Conservation (phyloP, 306 rosid species). For the Vigna mungo region DNA sequence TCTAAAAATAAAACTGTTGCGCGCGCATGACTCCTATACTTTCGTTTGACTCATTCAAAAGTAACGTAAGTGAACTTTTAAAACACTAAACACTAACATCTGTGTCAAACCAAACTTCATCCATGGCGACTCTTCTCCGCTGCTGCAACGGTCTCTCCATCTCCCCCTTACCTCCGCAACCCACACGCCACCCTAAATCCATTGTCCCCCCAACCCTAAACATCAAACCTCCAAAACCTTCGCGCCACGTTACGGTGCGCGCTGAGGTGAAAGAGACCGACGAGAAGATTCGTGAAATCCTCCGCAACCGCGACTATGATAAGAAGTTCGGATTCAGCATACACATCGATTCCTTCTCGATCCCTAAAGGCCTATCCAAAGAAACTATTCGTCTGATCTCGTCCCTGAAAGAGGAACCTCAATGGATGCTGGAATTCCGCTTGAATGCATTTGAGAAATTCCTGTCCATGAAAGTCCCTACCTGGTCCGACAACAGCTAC, state of each 20-base stretch:
- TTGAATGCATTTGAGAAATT: not conserved
- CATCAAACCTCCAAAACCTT: not conserved
- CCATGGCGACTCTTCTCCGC: not conserved
- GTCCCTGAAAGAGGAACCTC: not conserved
- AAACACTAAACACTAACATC: no score
- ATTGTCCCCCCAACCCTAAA: not conserved
- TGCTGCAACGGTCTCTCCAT: not conserved
- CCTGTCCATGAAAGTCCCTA: not conserved
- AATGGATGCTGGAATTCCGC: not conserved
- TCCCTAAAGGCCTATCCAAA: not conserved
- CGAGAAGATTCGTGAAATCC: not conserved
- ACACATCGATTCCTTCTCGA: not conserved
- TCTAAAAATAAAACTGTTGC: no score
- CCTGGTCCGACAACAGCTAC: not conserved
- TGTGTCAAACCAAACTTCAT: not conserved
- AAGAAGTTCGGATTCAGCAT: slow-evolving; percentile 1
- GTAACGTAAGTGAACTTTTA: no score
- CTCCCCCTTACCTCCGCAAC: not conserved
- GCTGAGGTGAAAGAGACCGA: not conserved
- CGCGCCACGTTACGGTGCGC: not conserved
- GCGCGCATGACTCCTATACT: no score
- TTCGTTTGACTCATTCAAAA: no score
- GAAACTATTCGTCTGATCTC: not conserved
- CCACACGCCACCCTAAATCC: not conserved
- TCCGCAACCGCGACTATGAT: slow-evolving; percentile 21